Conservation (phyloP, 1,284 basidiomycete genomes). For the Tetrapyrgos nigripes region DNA sequence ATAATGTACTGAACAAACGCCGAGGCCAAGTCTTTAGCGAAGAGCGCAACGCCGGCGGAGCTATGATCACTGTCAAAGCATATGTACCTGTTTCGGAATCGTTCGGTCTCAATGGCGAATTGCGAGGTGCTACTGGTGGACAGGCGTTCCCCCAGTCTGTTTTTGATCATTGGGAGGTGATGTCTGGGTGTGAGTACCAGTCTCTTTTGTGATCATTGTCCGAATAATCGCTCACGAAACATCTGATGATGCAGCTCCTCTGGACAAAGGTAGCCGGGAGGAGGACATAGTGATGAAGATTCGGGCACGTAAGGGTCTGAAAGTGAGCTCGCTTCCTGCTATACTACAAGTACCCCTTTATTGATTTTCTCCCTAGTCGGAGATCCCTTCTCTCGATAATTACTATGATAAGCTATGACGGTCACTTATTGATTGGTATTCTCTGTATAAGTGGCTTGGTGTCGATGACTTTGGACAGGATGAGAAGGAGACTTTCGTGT, state of each 20-base stretch:
- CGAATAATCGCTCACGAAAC: no score
- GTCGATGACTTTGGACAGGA: no score
- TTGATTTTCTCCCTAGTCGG: not conserved
- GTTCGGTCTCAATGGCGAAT: conserved; percentile 98
- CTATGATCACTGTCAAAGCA: conserved; percentile 99
- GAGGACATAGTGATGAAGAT: not conserved
- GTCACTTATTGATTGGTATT: no score
- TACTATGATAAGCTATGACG: not conserved
- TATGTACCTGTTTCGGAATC: conserved; percentile 97
- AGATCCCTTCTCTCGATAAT: not conserved
- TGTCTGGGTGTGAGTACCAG: conserved; percentile 75
- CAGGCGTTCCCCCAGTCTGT: conserved; percentile 98
- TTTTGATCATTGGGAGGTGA: conserved; percentile 90
- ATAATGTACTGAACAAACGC: conserved; percentile 93
- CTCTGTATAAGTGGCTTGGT: no score
- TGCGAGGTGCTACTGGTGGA: conserved; percentile 91
- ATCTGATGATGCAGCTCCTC: not conserved
- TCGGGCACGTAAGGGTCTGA: not conserved
- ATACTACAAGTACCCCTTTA: not conserved
- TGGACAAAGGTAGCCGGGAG: not conserved
- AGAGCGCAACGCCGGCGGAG: conserved; percentile 94
- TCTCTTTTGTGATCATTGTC: not conserved
- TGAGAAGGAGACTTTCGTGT: no score
- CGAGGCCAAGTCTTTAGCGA: conserved; percentile 98
- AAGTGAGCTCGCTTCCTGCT: not conserved